Percentiles rank a stretch among this genome's conserved stretches.
Conservation (phyloP, 2,329 filamentous ascomycete species). For the Fusarium phyllophilum region DNA sequence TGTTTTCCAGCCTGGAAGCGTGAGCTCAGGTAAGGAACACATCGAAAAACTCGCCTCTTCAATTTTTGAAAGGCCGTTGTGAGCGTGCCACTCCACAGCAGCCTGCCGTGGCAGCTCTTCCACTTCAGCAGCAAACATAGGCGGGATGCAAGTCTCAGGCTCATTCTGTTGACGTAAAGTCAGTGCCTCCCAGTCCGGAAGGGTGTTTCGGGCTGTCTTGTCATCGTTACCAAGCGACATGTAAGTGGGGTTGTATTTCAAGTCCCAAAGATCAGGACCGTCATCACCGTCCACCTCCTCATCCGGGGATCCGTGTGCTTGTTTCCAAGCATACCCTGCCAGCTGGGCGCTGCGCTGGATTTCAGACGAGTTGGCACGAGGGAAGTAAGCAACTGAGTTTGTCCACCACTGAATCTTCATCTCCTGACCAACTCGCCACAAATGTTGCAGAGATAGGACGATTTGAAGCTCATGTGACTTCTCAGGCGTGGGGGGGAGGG, state of each 20-base stretch:
- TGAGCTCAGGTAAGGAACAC: conserved; percentile 26
- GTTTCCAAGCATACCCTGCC: conserved; percentile 60
- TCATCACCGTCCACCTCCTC: conserved; percentile 62
- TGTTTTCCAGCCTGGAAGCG: conserved; percentile 40
- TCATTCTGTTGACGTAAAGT: conserved; percentile 51
- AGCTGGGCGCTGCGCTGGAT: conserved; percentile 52
- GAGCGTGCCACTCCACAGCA: conserved; percentile 84
- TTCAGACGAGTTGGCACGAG: conserved; percentile 48
- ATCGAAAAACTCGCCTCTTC: conserved; percentile 44
- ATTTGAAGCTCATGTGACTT: conserved; percentile 66
- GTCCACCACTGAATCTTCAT: conserved; percentile 80
- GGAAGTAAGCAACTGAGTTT: conserved; percentile 79
- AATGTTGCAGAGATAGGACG: conserved; percentile 83
- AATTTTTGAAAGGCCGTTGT: conserved; percentile 64
- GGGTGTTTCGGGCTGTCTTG: conserved; percentile 36
- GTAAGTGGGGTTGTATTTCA: conserved; percentile 65
- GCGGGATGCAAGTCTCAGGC: conserved; percentile 60
- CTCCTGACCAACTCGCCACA: conserved; percentile 82
- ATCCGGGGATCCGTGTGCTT: conserved; percentile 51
- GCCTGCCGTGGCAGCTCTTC: conserved; percentile 78
- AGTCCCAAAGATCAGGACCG: conserved; percentile 75
- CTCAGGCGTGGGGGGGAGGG: conserved; percentile 55
- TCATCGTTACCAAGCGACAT: conserved; percentile 53
- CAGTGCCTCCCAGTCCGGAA: conserved; percentile 64
- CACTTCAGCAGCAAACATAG: conserved; percentile 80